phyloP scores from a whole-genome alignment of 176 grass and related monocot genomes.

The Aegilops sharonensis region DNA sequence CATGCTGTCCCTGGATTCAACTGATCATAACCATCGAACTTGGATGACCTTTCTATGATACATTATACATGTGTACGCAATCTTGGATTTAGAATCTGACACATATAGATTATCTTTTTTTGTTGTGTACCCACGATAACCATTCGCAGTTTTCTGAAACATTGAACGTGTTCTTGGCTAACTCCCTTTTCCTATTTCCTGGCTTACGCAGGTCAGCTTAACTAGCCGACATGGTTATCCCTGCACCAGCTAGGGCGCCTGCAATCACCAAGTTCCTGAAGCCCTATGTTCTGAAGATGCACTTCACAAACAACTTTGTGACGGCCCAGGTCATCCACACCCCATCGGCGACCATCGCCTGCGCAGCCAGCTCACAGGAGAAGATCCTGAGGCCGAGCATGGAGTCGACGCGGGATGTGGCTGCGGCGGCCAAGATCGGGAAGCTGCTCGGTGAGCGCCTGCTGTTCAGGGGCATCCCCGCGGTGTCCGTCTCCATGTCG shows the following conservation, averaged over 20 bases:
- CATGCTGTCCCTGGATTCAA: background rate
- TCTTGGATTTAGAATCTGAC: background rate
- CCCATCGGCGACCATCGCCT: slow-evolving; percentile 47
- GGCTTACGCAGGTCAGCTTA: slow-evolving; percentile 14
- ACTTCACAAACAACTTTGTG: slow-evolving; percentile 71
- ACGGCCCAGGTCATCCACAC: slow-evolving; percentile 72
- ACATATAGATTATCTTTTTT: background rate
- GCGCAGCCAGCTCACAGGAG: slow-evolving; percentile 63
- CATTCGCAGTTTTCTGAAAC: background rate
- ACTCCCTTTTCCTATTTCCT: slow-evolving; percentile 17
- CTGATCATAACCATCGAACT: background rate
- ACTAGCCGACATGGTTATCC: slow-evolving; percentile 50
- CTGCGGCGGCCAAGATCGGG: slow-evolving; percentile 66
- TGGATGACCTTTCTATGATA: background rate
- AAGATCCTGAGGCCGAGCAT: slow-evolving; percentile 64
- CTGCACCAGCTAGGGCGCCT: slow-evolving; percentile 47
- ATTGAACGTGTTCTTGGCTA: slow-evolving; percentile 8
- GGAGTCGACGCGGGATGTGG: slow-evolving; percentile 57
- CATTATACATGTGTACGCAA: background rate
- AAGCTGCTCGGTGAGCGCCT: slow-evolving; percentile 75
- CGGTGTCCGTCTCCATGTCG: slow-evolving; percentile 57
- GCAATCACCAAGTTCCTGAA: slow-evolving; percentile 60
- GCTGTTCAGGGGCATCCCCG: slow-evolving; percentile 63
- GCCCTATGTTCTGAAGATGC: slow-evolving; percentile 79
- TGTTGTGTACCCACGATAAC: background rate